Evolutionary conservation across 2,329 filamentous ascomycete species (phyloP), one percentile per base, ranked within the genome.

Genomic region (Rugonectria rugulosa): DNA sequence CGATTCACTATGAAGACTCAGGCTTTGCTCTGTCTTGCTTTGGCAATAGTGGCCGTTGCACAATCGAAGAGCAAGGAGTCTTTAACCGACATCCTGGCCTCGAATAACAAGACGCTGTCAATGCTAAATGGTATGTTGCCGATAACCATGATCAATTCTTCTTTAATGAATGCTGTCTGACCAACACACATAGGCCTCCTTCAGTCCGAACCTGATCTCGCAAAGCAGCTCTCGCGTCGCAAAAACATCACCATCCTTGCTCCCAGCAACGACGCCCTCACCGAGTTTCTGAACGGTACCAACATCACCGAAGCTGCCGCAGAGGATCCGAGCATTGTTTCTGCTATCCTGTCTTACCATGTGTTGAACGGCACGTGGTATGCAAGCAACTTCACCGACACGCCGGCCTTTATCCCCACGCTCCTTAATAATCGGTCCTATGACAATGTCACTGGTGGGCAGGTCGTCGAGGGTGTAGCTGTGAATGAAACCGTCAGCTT

Each of bases 331-430:
- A 68, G 71, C 44, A 69, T 82, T 9, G 66, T 76, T 15, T 67
- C 72, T 19, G 69, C 68, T 20, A 75, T 87, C 31, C 75, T 88
- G 5, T 68, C 77, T 24, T 88, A 88, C 72, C 85, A 88, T 67
- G 78, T 87, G 40, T 71, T 87, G 42, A 76, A 79, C 43, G 79
- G 77, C 26, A 77, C 71, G 1, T 73, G 73, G 19, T 70, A 68
- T 21, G 68, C 67, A 5, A 71, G 77, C 45, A 60, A 66, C 7
- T 57, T 68, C 4, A 72, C 68, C n/a, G 64, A 65, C 2, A 62
- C 63, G 1, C 58, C 73, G 0, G 53, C 67, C 3, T 75, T 78
- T 37, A 62, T 77, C 23, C 70, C 70, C 4, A 79, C 76, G 1
- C 48, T 81, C 7, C 72, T 88, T 49, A 60, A 50, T 17, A 78